Conservation (phyloP, 1,284 basidiomycete species). For the Ustilago crameri region DNA sequence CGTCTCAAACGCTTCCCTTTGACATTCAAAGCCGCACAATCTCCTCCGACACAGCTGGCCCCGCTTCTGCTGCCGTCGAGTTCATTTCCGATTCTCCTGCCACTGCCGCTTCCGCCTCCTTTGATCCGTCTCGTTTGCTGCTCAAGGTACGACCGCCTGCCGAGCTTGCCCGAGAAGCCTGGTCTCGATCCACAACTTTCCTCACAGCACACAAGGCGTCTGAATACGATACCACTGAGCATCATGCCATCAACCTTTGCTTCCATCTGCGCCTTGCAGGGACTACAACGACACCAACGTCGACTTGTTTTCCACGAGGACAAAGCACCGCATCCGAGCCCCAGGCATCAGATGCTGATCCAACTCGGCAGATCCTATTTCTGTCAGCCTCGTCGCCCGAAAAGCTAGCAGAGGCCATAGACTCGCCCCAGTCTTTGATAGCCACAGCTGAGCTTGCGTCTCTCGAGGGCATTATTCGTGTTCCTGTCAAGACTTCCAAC, state of each 20-base stretch:
- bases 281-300: constrained; percentile 13
- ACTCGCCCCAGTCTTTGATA: constrained; percentile 23
- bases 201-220: constrained; percentile 16
- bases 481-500: constrained; percentile 20
- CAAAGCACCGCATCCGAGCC: not conserved
- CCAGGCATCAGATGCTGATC: not conserved
- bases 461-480: constrained; percentile 45
- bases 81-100: constrained; percentile 22
- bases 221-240: constrained; percentile 17
- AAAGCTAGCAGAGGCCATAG: constrained; percentile 23
- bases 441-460: constrained; percentile 27
- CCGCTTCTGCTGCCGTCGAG: constrained; percentile 10
- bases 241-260: constrained; percentile 17
- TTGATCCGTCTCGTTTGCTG: constrained; percentile 33
- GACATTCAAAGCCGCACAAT: constrained; percentile 18
- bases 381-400: constrained; percentile 27
- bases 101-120: not conserved
- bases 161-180: constrained; percentile 17
- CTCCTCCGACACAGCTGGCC: constrained; percentile 2
- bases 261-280: constrained; percentile 35
- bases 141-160: constrained; percentile 43
- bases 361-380: constrained; percentile 36
- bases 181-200: constrained; percentile 24
- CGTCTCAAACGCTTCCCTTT: constrained; percentile 19
- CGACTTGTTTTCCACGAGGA: constrained; percentile 5